Evolutionary conservation across 2,329 filamentous ascomycete genomes (phyloP).

Genomic region (Kalaharituber pfeilii): DNA sequence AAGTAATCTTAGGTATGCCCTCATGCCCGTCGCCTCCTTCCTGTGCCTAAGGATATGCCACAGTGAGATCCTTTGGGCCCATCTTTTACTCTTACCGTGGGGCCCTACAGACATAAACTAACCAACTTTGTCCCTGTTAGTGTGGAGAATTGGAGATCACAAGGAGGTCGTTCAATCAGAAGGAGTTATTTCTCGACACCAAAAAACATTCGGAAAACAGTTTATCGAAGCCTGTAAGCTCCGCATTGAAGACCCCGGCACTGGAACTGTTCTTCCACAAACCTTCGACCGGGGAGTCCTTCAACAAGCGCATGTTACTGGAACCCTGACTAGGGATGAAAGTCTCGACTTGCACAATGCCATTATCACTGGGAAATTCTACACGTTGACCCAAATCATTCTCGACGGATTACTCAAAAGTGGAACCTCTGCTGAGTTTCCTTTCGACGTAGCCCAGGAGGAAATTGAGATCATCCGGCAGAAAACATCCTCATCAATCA

Average conservation of each 20-base stretch:
- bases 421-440: slow-evolving; percentile 19
- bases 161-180: slow-evolving; percentile 6
- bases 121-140: neutral
- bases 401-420: slow-evolving; percentile 13
- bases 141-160: slow-evolving; percentile 7
- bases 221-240: slow-evolving; percentile 4
- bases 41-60: too few species aligned
- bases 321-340: neutral
- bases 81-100: too few species aligned
- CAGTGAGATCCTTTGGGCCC: too few species aligned
- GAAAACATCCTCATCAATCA: slow-evolving; percentile 21
- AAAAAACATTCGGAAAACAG: neutral
- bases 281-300: neutral
- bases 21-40: neutral
- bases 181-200: neutral
- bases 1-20: slow-evolving; percentile 16
- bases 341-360: slow-evolving; percentile 4
- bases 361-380: slow-evolving; percentile 20
- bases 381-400: slow-evolving; percentile 21
- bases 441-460: slow-evolving; percentile 22
- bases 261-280: slow-evolving; percentile 1
- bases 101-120: neutral
- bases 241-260: neutral
- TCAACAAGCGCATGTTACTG: neutral
- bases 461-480: slow-evolving; percentile 22